A percentile compares a stretch with the other conserved stretches of the same genome.
These are phyloP conservation scores for Lasiosphaeria hispida DNA, from an alignment of 495 filamentous ascomycete genomes.

Conservation along the genomic window DNA sequence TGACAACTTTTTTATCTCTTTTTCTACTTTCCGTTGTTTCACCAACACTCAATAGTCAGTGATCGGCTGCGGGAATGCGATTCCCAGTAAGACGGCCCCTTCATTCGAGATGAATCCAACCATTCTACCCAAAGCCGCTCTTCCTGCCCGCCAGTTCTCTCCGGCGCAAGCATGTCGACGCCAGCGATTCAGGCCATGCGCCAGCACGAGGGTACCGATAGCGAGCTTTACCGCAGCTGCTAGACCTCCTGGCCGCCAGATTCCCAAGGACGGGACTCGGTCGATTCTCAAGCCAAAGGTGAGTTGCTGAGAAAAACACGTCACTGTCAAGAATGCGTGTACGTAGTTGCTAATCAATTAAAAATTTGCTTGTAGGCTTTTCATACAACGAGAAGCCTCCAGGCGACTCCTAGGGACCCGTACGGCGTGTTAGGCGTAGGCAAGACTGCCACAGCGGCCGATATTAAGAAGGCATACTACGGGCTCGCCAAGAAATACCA, in stretches of 20 bases:
- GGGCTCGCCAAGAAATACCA: constrained; percentile 97
- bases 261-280: background rate
- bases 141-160: constrained; percentile 49
- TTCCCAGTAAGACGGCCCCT: constrained; percentile 16
- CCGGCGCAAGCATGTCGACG: constrained; percentile 47
- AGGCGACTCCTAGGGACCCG: constrained; percentile 69
- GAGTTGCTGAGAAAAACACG: background rate
- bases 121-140: constrained; percentile 50
- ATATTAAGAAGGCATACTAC: constrained; percentile 99
- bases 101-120: constrained; percentile 48
- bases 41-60: background rate
- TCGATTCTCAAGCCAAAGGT: constrained; percentile 17
- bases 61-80: constrained; percentile 12
- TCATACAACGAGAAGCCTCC: constrained; percentile 62
- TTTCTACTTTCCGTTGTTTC: background rate
- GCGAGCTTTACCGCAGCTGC: constrained; percentile 20
- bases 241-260: constrained; percentile 5
- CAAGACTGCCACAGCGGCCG: constrained; percentile 72
- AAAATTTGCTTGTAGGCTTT: constrained; percentile 55
- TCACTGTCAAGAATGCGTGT: too few relatives aligned
- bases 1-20: background rate
- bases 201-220: constrained; percentile 10
- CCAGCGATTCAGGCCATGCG: constrained; percentile 36
- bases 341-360: background rate
- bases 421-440: constrained; percentile 83